Evolutionary conservation across 2,329 filamentous ascomycete genomes (phyloP), one percentile per base, ranked within the genome.

Genomic region (Epichloe baconii): DNA sequence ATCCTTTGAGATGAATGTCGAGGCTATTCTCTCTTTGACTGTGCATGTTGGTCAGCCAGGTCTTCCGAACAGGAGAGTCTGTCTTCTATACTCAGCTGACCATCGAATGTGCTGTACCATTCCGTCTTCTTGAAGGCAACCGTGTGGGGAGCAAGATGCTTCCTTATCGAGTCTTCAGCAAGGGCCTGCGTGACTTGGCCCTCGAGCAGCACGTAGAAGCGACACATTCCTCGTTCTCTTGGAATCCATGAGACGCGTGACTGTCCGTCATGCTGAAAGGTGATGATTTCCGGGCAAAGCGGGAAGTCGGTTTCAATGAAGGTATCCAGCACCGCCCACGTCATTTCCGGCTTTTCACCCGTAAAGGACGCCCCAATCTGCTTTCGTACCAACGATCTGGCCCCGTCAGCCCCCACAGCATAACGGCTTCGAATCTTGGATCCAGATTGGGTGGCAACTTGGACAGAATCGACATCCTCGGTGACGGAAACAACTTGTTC

Each of bases 401-500:
- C 71, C 1, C 77, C 76, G 41, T 80, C 77, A 5, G 75, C 76
- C 1, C 74, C 76, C 3, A 77, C 67, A 3, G 70, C 68, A 49
- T 74, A 80, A 21, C 59, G 62, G 54, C 64, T 65, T 31, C 56
- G 59, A 3, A 72, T 55, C 2, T 37, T 62, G 23, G 62, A 64
- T 1, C 66, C 68, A 0, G 59, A 58, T 4, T 54, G 53, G 1
- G 68, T 70, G 6, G 53, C 56, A 53, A 69, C 26, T 59, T 68
- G 10, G 61, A 71, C 51, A 68, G 72, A 3, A 66, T 82, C 40
- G 65, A 75, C 12, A 71, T 84, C 44, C 67, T 88, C 43, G 76
- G 79, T 1, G 76, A 88, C 61, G 2, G 55, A 61, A 0, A 57
- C 54, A 3, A 70, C 70, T 2, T 62, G 62, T 42, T 73, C 69